Evolutionary conservation across 108 stramenopile genomes (phyloP).

Genomic region (Epithemia pelagica): DNA sequence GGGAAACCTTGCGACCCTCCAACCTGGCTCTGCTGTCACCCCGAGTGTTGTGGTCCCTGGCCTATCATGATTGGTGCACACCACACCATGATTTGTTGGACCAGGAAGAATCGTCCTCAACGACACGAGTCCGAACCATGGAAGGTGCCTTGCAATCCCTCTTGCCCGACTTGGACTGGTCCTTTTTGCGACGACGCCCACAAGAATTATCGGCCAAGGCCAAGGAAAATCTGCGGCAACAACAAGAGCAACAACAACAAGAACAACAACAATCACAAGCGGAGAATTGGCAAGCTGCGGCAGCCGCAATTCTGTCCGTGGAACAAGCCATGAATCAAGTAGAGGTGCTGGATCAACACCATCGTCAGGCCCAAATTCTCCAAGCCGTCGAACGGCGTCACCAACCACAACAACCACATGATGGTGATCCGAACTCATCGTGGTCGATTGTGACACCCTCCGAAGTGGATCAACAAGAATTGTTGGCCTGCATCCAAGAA

Average conservation of each 20-base stretch:
- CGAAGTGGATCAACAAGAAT: conserved; percentile 67
- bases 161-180: conserved; percentile 71
- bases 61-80: conserved; percentile 4
- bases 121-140: conserved; percentile 8
- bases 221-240: conserved; percentile 65
- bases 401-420: background rate
- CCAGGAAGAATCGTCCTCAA: background rate
- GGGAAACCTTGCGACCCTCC: conserved; percentile 58
- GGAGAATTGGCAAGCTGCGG: conserved; percentile 40
- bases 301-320: conserved; percentile 38
- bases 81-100: conserved; percentile 4
- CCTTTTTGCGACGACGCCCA: conserved; percentile 65
- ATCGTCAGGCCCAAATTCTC: conserved; percentile 28
- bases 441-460: conserved; percentile 60
- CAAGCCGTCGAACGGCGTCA: background rate
- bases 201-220: conserved; percentile 80
- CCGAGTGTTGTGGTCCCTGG: conserved; percentile 58
- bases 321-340: conserved; percentile 58
- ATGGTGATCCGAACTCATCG: background rate
- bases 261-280: conserved; percentile 24
- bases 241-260: conserved; percentile 24
- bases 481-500: conserved; percentile 55
- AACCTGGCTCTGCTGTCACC: conserved; percentile 70
- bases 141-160: conserved; percentile 41
- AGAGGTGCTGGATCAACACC: conserved; percentile 25